Evolutionary conservation across 2,329 filamentous ascomycete genomes (phyloP).

Genomic region (Didymellaceae sp.): DNA sequence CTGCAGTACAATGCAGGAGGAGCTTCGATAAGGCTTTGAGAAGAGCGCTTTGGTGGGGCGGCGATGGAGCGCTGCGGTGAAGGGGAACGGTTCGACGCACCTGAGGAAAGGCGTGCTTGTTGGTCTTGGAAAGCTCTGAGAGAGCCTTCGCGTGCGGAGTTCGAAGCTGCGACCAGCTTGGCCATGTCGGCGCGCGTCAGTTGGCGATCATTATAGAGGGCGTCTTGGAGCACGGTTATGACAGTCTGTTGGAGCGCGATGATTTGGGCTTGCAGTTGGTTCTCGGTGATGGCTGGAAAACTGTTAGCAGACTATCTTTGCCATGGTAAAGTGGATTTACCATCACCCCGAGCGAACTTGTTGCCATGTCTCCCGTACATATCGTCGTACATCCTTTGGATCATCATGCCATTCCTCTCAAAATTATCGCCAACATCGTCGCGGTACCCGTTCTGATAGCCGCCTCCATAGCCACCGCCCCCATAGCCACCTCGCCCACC

Average conservation of each 20-base stretch:
- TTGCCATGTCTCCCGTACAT: constrained; percentile 46
- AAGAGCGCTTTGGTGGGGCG: constrained; percentile 34
- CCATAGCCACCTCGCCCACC: constrained; percentile 5
- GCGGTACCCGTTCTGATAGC: constrained; percentile 27
- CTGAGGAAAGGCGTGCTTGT: constrained; percentile 39
- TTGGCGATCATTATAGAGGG: constrained; percentile 50
- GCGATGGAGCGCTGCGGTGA: constrained; percentile 30
- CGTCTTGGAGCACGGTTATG: constrained; percentile 53
- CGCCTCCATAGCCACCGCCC: constrained; percentile 7
- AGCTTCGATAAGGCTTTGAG: constrained; percentile 25
- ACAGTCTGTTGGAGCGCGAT: constrained; percentile 54
- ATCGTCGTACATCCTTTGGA: constrained; percentile 48
- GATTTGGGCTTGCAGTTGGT: constrained; percentile 52
- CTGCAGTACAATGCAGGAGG: constrained; percentile 41
- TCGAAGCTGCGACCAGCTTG: constrained; percentile 50
- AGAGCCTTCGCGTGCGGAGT: constrained; percentile 51
- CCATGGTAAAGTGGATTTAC: constrained; percentile 28
- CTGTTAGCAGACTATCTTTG: constrained; percentile 6
- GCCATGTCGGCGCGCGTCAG: constrained; percentile 49
- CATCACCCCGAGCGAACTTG: constrained; percentile 49
- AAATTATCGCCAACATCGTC: constrained; percentile 45
- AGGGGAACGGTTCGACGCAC: constrained; percentile 19
- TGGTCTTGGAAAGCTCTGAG: constrained; percentile 48
- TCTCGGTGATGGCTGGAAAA: constrained; percentile 48
- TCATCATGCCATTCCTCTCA: constrained; percentile 41